These are phyloP conservation scores for Acacia melanoxylon DNA, from an alignment of 306 rosid species.

Conservation along the genomic window DNA sequence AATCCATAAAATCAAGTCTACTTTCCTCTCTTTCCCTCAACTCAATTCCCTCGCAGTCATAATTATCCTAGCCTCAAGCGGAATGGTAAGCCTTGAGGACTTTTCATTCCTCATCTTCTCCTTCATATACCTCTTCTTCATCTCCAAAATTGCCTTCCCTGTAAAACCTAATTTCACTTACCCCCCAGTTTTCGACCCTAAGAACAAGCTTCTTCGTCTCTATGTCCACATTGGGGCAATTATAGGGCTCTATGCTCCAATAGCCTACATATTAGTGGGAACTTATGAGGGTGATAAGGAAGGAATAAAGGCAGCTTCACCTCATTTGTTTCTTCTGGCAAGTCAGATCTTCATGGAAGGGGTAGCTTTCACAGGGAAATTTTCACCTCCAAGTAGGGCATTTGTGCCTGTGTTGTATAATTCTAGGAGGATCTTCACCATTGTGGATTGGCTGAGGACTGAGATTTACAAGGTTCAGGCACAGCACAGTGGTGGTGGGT, in stretches of 20 bases:
- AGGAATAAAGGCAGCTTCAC: constrained; percentile 83
- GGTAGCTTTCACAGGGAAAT: constrained; percentile 45
- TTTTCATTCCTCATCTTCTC: constrained; percentile 64
- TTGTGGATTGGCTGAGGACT: constrained; percentile 70
- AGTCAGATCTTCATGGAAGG: constrained; percentile 96
- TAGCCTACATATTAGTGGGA: constrained; percentile 72
- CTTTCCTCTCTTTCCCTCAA: constrained; percentile 61
- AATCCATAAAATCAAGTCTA: constrained; percentile 19
- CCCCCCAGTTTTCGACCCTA: constrained; percentile 39
- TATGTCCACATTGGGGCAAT: constrained; percentile 56
- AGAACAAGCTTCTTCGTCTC: constrained; percentile 52
- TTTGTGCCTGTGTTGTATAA: constrained; percentile 84
- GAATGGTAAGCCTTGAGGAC: constrained; percentile 73
- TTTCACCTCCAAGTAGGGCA: constrained; percentile 69
- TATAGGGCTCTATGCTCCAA: constrained; percentile 71
- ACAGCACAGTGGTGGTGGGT: constrained; percentile 46
- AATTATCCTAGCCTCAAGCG: constrained; percentile 68
- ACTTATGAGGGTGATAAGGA: constrained; percentile 70
- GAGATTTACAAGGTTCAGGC: constrained; percentile 59
- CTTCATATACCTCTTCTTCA: constrained; percentile 56
- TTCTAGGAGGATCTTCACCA: constrained; percentile 68
- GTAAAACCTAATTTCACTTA: background rate
- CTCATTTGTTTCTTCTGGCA: constrained; percentile 80
- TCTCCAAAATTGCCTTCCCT: constrained; percentile 76
- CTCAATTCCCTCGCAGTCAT: constrained; percentile 63